A percentile compares a stretch with the other conserved stretches of the same genome.
Evolutionary conservation across 768 basidiomycete genomes (phyloP).

Genomic region (Candolleomyces aberdarensis): DNA sequence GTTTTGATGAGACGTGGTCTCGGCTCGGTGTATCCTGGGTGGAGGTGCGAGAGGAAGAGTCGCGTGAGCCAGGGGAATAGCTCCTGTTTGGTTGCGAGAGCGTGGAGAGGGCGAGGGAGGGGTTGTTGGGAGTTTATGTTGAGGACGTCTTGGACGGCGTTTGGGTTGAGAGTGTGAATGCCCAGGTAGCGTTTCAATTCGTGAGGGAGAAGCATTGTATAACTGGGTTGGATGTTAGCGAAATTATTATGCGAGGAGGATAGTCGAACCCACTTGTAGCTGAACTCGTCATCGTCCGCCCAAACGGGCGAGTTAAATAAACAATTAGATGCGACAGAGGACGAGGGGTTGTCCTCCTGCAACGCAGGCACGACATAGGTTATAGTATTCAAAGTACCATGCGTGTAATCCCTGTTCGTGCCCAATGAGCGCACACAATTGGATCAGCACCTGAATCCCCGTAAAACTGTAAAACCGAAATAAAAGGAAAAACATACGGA

Average conservation of each 20-base stretch:
- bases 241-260: too few relatives aligned
- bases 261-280: slow-evolving; percentile 21
- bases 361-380: slow-evolving; percentile 24
- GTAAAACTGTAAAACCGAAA: too few relatives aligned
- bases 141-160: slow-evolving; percentile 18
- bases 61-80: slow-evolving; percentile 30
- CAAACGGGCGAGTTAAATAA: slow-evolving; percentile 25
- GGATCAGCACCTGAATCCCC: too few relatives aligned
- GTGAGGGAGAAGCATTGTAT: slow-evolving; percentile 23
- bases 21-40: slow-evolving; percentile 20
- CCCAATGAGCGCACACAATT: too few relatives aligned
- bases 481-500: slow-evolving; percentile 25
- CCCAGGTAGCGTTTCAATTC: slow-evolving; percentile 29
- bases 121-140: slow-evolving; percentile 10
- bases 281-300: slow-evolving; percentile 25
- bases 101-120: slow-evolving; percentile 17
- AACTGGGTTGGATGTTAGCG: slow-evolving; percentile 16
- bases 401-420: slow-evolving; percentile 29
- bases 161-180: slow-evolving; percentile 17
- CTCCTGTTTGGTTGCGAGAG: slow-evolving; percentile 20
- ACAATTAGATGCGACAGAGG: slow-evolving; percentile 25
- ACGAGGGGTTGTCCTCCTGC: slow-evolving; percentile 15
- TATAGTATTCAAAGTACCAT: slow-evolving; percentile 25
- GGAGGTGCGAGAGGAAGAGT: slow-evolving; percentile 27
- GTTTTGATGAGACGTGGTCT: slow-evolving; percentile 22